Evolutionary conservation across 192 early-diverging fungal species (phyloP).

Genomic region (Backusella psychrophila): DNA sequence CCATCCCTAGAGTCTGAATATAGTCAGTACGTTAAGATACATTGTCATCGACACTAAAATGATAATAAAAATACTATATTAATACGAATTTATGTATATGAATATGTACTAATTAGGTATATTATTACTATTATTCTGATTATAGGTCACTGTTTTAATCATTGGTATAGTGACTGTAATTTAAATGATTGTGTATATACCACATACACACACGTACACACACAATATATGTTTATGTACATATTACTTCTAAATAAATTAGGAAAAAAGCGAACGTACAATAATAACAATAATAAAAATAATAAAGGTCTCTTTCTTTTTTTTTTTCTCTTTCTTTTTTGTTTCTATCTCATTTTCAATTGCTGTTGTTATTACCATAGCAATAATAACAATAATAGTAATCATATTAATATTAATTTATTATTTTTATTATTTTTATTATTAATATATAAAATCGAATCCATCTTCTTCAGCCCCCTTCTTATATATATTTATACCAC

Average conservation of each 20-base stretch:
- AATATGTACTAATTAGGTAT: not conserved
- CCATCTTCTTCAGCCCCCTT: not conserved
- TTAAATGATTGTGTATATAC: not conserved
- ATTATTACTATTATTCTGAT: not conserved
- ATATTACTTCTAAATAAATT: not conserved
- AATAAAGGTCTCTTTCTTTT: not conserved
- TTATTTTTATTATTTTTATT: not conserved
- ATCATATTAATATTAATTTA: not conserved
- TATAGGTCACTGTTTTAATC: not conserved
- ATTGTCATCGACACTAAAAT: not conserved
- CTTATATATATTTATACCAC: conserved; percentile 5
- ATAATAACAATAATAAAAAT: conserved; percentile 2
- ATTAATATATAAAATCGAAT: conserved; percentile 4
- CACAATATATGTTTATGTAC: not conserved
- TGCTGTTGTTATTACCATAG: not conserved
- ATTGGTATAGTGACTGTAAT: not conserved
- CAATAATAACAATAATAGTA: not conserved
- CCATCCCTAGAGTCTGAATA: not conserved
- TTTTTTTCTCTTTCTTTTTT: not conserved
- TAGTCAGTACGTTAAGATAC: not conserved
- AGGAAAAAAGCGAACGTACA: not conserved
- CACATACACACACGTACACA: not conserved
- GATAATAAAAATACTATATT: not conserved
- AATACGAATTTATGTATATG: not conserved
- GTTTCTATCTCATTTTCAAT: not conserved